Evolutionary conservation across 1,284 basidiomycete genomes (phyloP).

Genomic region (Porodaedalea pini): DNA sequence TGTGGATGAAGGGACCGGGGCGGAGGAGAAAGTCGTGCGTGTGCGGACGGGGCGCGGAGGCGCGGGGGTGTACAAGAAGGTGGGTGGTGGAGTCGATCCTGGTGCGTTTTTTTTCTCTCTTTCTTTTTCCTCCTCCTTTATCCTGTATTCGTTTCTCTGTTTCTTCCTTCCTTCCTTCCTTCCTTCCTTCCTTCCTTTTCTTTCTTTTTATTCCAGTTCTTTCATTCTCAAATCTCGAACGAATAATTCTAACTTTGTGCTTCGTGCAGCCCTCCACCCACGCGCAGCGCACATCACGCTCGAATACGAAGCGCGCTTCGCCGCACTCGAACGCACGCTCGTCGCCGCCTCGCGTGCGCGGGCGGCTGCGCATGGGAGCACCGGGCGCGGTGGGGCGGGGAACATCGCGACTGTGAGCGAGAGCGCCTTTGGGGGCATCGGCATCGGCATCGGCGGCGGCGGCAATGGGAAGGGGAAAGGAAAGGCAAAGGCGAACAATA

Average conservation of each 20-base stretch:
- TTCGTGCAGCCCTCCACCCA: neutral
- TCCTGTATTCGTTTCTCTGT: neutral
- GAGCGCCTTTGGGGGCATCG: too few relatives aligned
- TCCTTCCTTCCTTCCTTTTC: neutral
- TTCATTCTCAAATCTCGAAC: neutral
- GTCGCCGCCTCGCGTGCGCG: neutral
- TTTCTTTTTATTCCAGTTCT: neutral
- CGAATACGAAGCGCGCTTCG: neutral
- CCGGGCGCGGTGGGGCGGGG: slow-evolving; percentile 1
- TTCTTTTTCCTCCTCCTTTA: neutral
- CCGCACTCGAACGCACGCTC: neutral
- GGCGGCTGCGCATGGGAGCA: neutral
- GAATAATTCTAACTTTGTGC: neutral
- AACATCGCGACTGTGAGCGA: neutral
- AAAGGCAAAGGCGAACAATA: neutral
- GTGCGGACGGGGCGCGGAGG: neutral
- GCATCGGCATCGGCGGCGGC: too few relatives aligned
- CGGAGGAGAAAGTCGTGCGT: neutral
- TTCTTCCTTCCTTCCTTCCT: neutral
- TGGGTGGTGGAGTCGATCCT: neutral
- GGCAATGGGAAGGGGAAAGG: neutral
- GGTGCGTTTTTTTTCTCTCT: neutral
- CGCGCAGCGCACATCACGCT: neutral
- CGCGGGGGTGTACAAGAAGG: neutral
- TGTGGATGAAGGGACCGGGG: too few relatives aligned